Conservation (phyloP, 2,329 filamentous ascomycete genomes). For the Phaeoacremonium minimum region DNA sequence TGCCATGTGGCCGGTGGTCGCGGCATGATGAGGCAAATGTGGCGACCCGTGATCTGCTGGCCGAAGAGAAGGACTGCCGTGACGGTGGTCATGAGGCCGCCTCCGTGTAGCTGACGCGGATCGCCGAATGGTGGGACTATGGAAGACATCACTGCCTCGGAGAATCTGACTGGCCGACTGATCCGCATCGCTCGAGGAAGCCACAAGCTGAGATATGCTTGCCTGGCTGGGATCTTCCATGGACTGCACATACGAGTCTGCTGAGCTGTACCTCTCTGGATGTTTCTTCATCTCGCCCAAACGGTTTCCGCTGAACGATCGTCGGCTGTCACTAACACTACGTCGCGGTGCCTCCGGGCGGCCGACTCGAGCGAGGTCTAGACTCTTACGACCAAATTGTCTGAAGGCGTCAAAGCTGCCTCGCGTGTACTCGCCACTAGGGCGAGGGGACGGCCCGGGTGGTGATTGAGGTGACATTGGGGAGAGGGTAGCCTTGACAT, state of each 20-base stretch:
- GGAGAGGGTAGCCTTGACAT: slow-evolving; percentile 58
- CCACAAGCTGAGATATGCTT: slow-evolving; percentile 62
- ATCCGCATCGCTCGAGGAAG: slow-evolving; percentile 66
- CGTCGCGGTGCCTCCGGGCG: slow-evolving; percentile 42
- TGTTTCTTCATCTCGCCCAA: slow-evolving; percentile 37
- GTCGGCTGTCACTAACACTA: slow-evolving; percentile 59
- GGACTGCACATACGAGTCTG: slow-evolving; percentile 73
- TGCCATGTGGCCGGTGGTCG: slow-evolving; percentile 32
- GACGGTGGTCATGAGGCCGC: slow-evolving; percentile 8
- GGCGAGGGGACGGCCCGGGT: slow-evolving; percentile 45
- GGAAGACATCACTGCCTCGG: slow-evolving; percentile 81
- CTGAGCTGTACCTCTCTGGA: slow-evolving; percentile 56
- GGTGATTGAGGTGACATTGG: slow-evolving; percentile 41
- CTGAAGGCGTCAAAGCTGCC: slow-evolving; percentile 51
- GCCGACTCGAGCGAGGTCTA: slow-evolving; percentile 42
- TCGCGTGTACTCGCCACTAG: slow-evolving; percentile 47
- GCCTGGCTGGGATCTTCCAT: slow-evolving; percentile 60
- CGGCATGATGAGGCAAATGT: slow-evolving; percentile 21
- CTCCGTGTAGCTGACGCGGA: slow-evolving; percentile 34
- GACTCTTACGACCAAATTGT: slow-evolving; percentile 42
- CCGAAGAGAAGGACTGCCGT: not conserved
- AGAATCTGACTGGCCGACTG: slow-evolving; percentile 90
- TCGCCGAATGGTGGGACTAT: slow-evolving; percentile 65
- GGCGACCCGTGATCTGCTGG: slow-evolving; percentile 5
- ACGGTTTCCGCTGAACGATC: slow-evolving; percentile 45